Conservation (phyloP, 2,329 filamentous ascomycete species). For the Cladosporium sp. region DNA sequence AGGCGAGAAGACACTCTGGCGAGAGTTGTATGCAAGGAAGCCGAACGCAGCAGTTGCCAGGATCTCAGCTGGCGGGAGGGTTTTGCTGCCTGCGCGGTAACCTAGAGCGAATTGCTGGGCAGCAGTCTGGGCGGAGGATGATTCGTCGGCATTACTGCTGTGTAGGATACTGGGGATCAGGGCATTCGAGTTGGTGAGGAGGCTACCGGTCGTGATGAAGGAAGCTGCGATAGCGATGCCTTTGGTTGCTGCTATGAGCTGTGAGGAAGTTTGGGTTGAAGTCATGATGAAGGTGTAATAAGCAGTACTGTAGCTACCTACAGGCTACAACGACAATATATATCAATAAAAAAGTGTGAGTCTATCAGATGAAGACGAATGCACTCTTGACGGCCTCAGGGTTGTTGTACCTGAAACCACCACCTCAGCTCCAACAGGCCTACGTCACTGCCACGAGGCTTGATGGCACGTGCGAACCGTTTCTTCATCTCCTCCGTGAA, state of each 20-base stretch:
- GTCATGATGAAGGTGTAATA: not conserved
- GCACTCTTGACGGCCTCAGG: not conserved
- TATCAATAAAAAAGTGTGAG: not conserved
- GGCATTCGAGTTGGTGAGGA: conserved; percentile 61
- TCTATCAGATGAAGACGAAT: not conserved
- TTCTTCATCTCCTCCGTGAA: not conserved
- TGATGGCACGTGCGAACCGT: conserved; percentile 2
- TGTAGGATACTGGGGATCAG: conserved; percentile 35
- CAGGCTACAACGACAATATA: not conserved
- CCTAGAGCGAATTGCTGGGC: conserved; percentile 24
- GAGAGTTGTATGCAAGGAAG: conserved; percentile 22
- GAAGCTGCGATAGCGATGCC: conserved; percentile 55
- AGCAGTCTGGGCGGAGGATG: conserved; percentile 22
- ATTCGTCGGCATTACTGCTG: conserved; percentile 17
- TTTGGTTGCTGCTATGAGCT: conserved; percentile 23
- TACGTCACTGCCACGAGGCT: conserved; percentile 10
- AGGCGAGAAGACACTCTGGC: not conserved
- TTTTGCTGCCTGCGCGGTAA: conserved; percentile 21
- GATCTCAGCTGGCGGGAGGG: conserved; percentile 23
- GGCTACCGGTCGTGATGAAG: conserved; percentile 60
- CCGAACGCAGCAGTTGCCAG: conserved; percentile 21
- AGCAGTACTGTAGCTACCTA: not conserved
- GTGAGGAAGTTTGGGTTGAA: conserved; percentile 9
- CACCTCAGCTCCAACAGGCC: not conserved
- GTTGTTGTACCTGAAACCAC: conserved; percentile 12